Conservation (phyloP, 306 rosid genomes). For the Trifolium repens region DNA sequence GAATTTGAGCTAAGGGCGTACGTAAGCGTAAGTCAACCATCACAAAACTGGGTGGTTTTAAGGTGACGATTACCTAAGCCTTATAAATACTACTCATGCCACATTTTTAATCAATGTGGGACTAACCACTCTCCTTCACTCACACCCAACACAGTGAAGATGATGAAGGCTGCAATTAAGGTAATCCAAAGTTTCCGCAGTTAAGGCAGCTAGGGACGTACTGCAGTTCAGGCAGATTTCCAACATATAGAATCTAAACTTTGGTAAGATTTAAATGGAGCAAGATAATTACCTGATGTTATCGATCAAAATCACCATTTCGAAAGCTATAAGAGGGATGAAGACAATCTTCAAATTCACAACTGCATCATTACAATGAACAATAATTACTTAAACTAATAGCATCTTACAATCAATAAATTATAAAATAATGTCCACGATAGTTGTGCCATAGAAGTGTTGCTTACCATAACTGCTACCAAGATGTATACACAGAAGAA, state of each 20-base stretch:
- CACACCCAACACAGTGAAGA: not conserved
- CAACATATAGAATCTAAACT: slow-evolving; percentile 5
- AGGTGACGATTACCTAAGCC: not conserved
- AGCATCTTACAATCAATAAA: slow-evolving; percentile 9
- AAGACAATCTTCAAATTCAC: slow-evolving; percentile 83
- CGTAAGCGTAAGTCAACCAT: not conserved
- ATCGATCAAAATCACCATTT: slow-evolving; percentile 77
- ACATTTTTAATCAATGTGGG: not conserved
- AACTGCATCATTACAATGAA: slow-evolving; percentile 60
- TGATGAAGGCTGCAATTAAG: not conserved
- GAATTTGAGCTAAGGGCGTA: not conserved
- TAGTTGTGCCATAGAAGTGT: slow-evolving; percentile 21
- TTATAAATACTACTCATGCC: not conserved
- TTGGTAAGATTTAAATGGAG: not conserved
- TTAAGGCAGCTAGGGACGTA: not conserved
- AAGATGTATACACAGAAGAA: slow-evolving; percentile 84
- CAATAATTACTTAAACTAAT: slow-evolving; percentile 23
- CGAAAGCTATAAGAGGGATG: slow-evolving; percentile 75
- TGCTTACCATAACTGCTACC: slow-evolving; percentile 67
- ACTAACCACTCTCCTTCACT: not conserved
- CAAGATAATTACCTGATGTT: slow-evolving; percentile 68
- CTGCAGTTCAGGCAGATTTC: not conserved
- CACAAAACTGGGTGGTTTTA: not conserved
- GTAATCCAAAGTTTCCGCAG: not conserved
- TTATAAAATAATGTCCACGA: slow-evolving; percentile 18